Base-by-base conservation (phyloP, 169 alveolate genomes). In the Cryptosporidium viatorum region DNA sequence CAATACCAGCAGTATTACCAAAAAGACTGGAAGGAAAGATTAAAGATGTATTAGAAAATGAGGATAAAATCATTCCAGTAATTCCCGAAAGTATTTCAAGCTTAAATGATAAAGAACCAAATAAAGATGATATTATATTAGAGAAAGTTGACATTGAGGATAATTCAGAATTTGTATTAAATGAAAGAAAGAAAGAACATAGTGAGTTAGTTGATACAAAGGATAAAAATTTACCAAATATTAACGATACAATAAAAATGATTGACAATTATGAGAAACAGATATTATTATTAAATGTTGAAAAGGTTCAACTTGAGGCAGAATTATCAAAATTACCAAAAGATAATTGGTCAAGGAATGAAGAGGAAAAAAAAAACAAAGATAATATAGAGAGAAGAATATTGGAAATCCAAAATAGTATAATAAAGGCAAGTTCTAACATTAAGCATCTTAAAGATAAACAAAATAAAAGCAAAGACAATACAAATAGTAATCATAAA, bases 261-360 rank as follows among this genome's bases (percentile, higher is more conserved):
- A 37, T 80, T 6, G 89, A 80, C 16, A 80, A 80, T 41, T 80
- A 62, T 45, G 89, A 80, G 50, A 80, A 80, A 23, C 89, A 80
- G 59, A 62, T 80, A 21, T 21, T 80, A 33, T 31, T 80, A 39
- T 80, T 80, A 67, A 80, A 59, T 41, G 89, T 80, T 80, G 89
- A 80, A 23, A 80, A 80, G 29, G 69, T 62, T 7, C 89, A 80
- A 48, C 41, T 80, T 14, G 89, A 80, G 29, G 71, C 75, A 12
- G 89, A 80, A 26, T 65, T 80, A 31, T 9, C 89, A 45, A 45
- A 65, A 3, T 48, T 80, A n/a, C 89, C 89, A 10, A 65, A 35
- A 21, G 75, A 80, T 43, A 59, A 59, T 62, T 80, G 89, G 89
- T 37, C 45, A 37, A 59, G n/a, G n/a, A 80, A 35, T 43, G 41